Percentiles rank a stretch among this genome's conserved stretches.
Conservation (phyloP, 2,329 filamentous ascomycete species). For the Fusarium nygamai region DNA sequence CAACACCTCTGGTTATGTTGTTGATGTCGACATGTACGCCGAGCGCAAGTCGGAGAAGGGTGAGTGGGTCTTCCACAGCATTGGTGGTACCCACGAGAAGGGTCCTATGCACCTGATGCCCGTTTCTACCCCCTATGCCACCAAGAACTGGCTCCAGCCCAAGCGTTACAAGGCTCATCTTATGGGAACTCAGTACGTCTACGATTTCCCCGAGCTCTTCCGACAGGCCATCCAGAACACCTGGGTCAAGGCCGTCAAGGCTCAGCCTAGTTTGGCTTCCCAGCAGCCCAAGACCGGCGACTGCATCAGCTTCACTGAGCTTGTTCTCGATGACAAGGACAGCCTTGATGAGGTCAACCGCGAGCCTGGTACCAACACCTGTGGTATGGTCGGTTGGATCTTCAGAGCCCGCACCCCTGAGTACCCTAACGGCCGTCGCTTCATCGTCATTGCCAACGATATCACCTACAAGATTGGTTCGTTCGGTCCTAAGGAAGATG, state of each 20-base stretch:
- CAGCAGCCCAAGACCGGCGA: constrained; percentile 88
- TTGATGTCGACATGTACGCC: constrained; percentile 96
- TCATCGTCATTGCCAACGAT: constrained; percentile 98
- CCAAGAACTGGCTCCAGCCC: constrained; percentile 98
- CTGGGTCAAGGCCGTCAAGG: constrained; percentile 81
- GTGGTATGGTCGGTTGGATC: constrained; percentile 99
- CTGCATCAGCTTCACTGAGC: constrained; percentile 92
- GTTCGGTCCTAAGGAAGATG: constrained; percentile 95
- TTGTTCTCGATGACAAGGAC: constrained; percentile 94
- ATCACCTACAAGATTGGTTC: constrained; percentile 99
- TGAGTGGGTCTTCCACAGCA: constrained; percentile 98
- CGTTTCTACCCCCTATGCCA: constrained; percentile 91
- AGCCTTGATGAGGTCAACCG: constrained; percentile 92
- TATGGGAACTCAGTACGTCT: constrained; percentile 99
- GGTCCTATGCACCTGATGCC: constrained; percentile 94
- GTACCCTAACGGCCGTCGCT: constrained; percentile 90
- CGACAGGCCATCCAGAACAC: constrained; percentile 96
- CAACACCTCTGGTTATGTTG: constrained; percentile 98
- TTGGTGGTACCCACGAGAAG: constrained; percentile 93
- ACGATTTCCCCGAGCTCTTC: constrained; percentile 99
- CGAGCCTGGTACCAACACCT: constrained; percentile 93
- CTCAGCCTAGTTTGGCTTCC: constrained; percentile 77
- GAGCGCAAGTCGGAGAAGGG: constrained; percentile 98
- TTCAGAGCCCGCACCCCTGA: constrained; percentile 95
- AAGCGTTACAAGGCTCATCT: constrained; percentile 99